These are phyloP conservation scores for Zymoseptoria brevis DNA, from an alignment of 2,329 filamentous ascomycete genomes.

Conservation along the genomic window DNA sequence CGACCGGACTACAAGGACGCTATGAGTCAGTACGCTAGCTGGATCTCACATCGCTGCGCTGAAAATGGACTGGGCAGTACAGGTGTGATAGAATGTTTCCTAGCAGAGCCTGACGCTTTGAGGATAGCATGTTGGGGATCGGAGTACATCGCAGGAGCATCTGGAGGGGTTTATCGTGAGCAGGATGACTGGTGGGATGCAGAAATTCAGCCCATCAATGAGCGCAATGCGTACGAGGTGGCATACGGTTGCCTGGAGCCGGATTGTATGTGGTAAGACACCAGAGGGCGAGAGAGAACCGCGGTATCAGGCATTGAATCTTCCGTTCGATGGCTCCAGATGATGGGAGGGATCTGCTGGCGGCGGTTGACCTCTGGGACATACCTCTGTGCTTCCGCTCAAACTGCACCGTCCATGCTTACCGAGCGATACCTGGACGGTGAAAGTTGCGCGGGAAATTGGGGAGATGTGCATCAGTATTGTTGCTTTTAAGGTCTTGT, in stretches of 20 bases:
- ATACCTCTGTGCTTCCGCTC: too few species aligned
- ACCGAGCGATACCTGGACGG: too few species aligned
- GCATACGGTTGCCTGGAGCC: neutral
- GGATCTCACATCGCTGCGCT: neutral
- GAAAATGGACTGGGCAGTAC: slow-evolving; percentile 1
- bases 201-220: neutral
- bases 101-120: neutral
- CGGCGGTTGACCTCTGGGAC: too few species aligned
- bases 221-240: neutral
- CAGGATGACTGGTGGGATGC: neutral
- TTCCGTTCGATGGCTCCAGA: neutral
- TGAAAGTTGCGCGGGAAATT: too few species aligned
- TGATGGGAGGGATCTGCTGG: too few species aligned
- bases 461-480: too few species aligned
- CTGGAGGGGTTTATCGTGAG: neutral
- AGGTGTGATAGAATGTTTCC: slow-evolving; percentile 4
- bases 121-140: neutral
- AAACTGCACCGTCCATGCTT: too few species aligned
- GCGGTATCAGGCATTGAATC: neutral
- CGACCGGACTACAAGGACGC: neutral
- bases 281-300: neutral
- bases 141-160: neutral
- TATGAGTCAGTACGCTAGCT: neutral
- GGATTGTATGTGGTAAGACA: neutral
- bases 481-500: too few species aligned